These are phyloP conservation scores for Cyamopsis tetragonoloba DNA, from an alignment of 306 rosid genomes.

Conservation along the genomic window DNA sequence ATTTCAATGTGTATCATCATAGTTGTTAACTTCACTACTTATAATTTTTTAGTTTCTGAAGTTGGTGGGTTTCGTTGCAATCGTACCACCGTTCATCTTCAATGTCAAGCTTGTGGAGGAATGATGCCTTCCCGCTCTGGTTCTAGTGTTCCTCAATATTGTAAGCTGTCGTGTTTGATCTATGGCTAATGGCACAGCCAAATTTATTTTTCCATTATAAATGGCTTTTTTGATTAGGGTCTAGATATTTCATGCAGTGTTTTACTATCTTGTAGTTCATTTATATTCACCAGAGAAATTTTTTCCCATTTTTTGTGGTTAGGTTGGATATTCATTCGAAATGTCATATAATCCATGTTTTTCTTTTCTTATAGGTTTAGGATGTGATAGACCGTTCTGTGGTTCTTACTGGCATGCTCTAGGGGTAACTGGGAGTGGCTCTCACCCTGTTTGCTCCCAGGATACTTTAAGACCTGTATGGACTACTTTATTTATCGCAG, in stretches of 20 bases:
- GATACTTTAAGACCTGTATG: conserved; percentile 73
- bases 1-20: not conserved
- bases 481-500: conserved; percentile 5
- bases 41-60: conserved; percentile 47
- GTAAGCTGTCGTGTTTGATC: conserved; percentile 42
- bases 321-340: not conserved
- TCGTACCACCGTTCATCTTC: conserved; percentile 61
- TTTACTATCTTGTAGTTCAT: conserved; percentile 2
- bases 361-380: conserved; percentile 51
- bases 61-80: conserved; percentile 64
- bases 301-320: conserved; percentile 22
- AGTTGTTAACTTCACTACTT: conserved; percentile 15
- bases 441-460: conserved; percentile 53
- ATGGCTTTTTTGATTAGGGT: not conserved
- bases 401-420: conserved; percentile 80
- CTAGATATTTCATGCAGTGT: not conserved
- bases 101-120: conserved; percentile 93
- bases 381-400: conserved; percentile 89
- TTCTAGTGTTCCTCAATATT: conserved; percentile 61
- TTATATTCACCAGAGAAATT: not conserved
- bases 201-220: not conserved
- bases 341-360: not conserved
- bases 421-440: conserved; percentile 38
- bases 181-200: conserved; percentile 8
- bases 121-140: conserved; percentile 83